phyloP scores from a whole-genome alignment of 2,329 filamentous ascomycete genomes.

The Aspergillus candidus region DNA sequence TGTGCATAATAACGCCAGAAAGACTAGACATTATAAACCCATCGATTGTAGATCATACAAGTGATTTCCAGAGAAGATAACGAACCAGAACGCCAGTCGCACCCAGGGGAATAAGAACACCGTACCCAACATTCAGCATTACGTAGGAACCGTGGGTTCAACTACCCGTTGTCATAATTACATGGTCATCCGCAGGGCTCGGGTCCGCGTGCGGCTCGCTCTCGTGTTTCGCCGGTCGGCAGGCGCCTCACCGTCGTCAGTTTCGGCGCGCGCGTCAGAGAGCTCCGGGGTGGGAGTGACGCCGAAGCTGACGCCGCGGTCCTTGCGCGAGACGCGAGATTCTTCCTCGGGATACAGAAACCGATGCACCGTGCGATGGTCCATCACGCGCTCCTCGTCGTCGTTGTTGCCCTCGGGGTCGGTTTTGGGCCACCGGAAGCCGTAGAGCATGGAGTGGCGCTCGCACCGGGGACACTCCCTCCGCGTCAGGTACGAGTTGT shows the following conservation, averaged over 20 bases:
- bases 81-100: too few species aligned
- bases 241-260: slow-evolving; percentile 31
- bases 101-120: slow-evolving; percentile 1
- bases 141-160: not conserved
- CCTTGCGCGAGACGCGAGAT: slow-evolving; percentile 33
- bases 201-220: slow-evolving; percentile 28
- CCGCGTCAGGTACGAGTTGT: slow-evolving; percentile 78
- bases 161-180: slow-evolving; percentile 16
- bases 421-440: slow-evolving; percentile 93
- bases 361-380: slow-evolving; percentile 81
- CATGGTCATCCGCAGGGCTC: slow-evolving; percentile 32
- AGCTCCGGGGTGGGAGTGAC: slow-evolving; percentile 34
- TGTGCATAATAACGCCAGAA: too few species aligned
- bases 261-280: slow-evolving; percentile 34
- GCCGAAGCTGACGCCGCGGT: slow-evolving; percentile 32
- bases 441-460: slow-evolving; percentile 90
- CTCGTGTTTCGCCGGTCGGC: slow-evolving; percentile 33
- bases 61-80: too few species aligned
- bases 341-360: slow-evolving; percentile 71
- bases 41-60: too few species aligned
- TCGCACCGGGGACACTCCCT: slow-evolving; percentile 88
- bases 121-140: slow-evolving; percentile 7
- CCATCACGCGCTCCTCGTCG: slow-evolving; percentile 62
- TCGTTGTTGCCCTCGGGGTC: slow-evolving; percentile 71
- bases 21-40: too few species aligned